Evolutionary conservation across 2,329 filamentous ascomycete genomes (phyloP).

Genomic region (Dactylellina parvicollis): DNA sequence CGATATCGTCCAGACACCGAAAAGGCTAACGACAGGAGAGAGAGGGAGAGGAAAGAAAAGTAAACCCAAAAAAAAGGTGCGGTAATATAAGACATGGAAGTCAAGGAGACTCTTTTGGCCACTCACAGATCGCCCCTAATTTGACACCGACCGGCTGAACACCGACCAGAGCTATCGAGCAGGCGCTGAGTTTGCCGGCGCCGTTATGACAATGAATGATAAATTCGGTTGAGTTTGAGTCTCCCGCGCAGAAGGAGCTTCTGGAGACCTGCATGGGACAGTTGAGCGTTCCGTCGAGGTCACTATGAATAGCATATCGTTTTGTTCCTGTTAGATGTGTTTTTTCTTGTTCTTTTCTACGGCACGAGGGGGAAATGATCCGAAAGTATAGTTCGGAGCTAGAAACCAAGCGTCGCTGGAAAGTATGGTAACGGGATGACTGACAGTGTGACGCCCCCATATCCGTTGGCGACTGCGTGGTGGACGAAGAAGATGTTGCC

Average conservation of each 20-base stretch:
- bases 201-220: constrained; percentile 43
- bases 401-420: not conserved
- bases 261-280: constrained; percentile 13
- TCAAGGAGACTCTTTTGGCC: not conserved
- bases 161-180: constrained; percentile 26
- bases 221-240: constrained; percentile 47
- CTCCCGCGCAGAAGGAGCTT: constrained; percentile 39
- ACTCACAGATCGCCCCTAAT: constrained; percentile 43
- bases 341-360: not conserved
- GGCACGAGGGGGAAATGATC: not conserved
- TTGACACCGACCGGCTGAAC: constrained; percentile 27
- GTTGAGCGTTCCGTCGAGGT: constrained; percentile 42
- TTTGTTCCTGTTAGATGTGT: not conserved
- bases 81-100: not conserved
- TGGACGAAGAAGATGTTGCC: constrained; percentile 21
- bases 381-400: not conserved
- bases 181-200: constrained; percentile 22
- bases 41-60: no score
- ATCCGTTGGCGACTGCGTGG: constrained; percentile 3
- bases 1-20: no score
- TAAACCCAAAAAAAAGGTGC: no score
- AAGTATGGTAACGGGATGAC: not conserved
- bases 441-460: constrained; percentile 45
- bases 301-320: constrained; percentile 11
- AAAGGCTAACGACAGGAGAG: no score